phyloP scores from a whole-genome alignment of 2,329 filamentous ascomycete genomes.

The Rachicladosporium sp. region DNA sequence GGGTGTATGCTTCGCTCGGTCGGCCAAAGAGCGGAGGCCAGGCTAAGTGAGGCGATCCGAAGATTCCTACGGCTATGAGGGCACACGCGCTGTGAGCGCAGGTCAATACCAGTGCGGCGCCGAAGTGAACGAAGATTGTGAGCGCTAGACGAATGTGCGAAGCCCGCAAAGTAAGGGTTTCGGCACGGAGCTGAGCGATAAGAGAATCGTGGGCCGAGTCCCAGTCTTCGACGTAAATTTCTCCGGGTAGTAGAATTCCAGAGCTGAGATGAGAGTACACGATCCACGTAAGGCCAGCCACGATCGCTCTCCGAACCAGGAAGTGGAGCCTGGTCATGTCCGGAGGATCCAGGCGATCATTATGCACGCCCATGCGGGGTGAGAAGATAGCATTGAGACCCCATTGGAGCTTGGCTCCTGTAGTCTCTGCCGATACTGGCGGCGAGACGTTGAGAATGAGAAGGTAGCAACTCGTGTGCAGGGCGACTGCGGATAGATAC shows the following conservation, averaged over 20 bases:
- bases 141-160: neutral
- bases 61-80: slow-evolving; percentile 2
- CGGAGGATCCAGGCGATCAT: slow-evolving; percentile 2
- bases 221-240: neutral
- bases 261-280: slow-evolving; percentile 2
- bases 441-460: slow-evolving; percentile 1
- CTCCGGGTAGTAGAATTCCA: neutral
- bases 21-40: slow-evolving; percentile 3
- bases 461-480: slow-evolving; percentile 4
- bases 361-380: slow-evolving; percentile 3
- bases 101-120: slow-evolving; percentile 1
- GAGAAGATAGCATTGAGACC: slow-evolving; percentile 4
- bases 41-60: slow-evolving; percentile 1
- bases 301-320: neutral
- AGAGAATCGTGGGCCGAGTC: neutral
- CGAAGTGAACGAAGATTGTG: slow-evolving; percentile 2
- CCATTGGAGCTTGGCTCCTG: slow-evolving; percentile 2
- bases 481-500: slow-evolving; percentile 4
- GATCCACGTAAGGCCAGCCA: neutral
- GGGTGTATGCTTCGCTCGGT: slow-evolving; percentile 1
- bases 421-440: neutral
- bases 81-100: slow-evolving; percentile 3
- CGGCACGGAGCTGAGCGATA: slow-evolving; percentile 1
- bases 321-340: neutral
- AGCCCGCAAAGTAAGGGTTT: slow-evolving; percentile 1